Percentiles rank a stretch among this genome's conserved stretches.
These are phyloP conservation scores for Termitomyces heimii DNA, from an alignment of 768 basidiomycete genomes.

Conservation along the genomic window DNA sequence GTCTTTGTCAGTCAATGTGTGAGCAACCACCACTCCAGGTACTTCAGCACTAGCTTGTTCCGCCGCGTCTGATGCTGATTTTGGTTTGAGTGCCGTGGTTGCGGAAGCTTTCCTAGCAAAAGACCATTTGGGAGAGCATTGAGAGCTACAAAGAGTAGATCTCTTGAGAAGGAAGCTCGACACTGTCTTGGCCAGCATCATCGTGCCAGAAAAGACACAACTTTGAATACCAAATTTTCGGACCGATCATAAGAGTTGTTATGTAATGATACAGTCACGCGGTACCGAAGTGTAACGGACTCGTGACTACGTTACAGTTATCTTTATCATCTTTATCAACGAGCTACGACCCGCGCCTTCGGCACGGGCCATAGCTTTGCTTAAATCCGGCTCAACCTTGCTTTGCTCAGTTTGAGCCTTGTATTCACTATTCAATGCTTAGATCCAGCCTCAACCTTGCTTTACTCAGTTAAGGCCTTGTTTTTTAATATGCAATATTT, in stretches of 20 bases:
- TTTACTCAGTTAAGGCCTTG: too few species aligned
- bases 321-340: too few species aligned
- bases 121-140: constrained; percentile 3
- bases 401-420: too few species aligned
- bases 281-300: too few species aligned
- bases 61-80: constrained; percentile 3
- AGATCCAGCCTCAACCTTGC: too few species aligned
- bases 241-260: not conserved
- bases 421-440: too few species aligned
- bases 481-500: too few species aligned
- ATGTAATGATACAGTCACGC: not conserved
- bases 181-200: constrained; percentile 18
- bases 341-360: too few species aligned
- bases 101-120: constrained; percentile 33
- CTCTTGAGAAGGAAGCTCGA: constrained; percentile 9
- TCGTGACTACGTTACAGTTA: too few species aligned
- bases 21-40: constrained; percentile 22
- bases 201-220: not conserved
- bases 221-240: not conserved
- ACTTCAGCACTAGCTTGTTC: constrained; percentile 14
- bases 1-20: constrained; percentile 62
- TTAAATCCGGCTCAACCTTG: too few species aligned
- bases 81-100: constrained; percentile 35
- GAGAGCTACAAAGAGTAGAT: not conserved
- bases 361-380: too few species aligned